A percentile compares a stretch with the other conserved stretches of the same genome.
phyloP scores from a whole-genome alignment of 768 basidiomycete genomes.

The Gymnopilus junonius region DNA sequence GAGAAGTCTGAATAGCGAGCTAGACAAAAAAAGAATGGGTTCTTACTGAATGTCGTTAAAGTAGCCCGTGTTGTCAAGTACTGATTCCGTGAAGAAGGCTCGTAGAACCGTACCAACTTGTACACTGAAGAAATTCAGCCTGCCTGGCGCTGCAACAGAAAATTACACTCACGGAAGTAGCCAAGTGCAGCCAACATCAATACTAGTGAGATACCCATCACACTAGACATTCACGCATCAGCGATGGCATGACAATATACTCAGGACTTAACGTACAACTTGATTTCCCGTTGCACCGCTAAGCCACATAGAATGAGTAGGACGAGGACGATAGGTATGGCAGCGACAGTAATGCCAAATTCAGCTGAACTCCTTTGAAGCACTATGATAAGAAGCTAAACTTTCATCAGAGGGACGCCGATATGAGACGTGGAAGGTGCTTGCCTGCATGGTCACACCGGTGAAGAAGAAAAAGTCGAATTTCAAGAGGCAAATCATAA shows the following conservation, averaged over 20 bases:
- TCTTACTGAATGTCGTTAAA: conserved; percentile 78
- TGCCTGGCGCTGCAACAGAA: not conserved
- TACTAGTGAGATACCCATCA: conserved; percentile 73
- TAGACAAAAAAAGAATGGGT: not conserved
- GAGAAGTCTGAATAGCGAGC: not conserved
- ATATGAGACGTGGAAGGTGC: not conserved
- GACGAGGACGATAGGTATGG: conserved; percentile 78
- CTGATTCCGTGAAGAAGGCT: conserved; percentile 52
- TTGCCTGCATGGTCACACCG: conserved; percentile 88
- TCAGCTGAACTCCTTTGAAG: conserved; percentile 66
- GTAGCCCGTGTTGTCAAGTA: conserved; percentile 81
- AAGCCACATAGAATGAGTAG: conserved; percentile 67
- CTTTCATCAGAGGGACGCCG: not conserved
- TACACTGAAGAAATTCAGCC: conserved; percentile 53
- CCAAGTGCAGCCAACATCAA: conserved; percentile 79
- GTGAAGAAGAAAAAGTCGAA: conserved; percentile 90
- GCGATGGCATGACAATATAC: not conserved
- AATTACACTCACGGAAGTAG: conserved; percentile 67
- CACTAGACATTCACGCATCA: conserved; percentile 40
- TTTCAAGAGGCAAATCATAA: conserved; percentile 86
- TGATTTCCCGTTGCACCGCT: conserved; percentile 82
- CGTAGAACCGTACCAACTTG: conserved; percentile 85
- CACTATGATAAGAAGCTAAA: conserved; percentile 81
- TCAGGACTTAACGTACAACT: conserved; percentile 54
- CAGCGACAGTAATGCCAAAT: conserved; percentile 81